Evolutionary conservation across 73 alveolate species (phyloP).

Genomic region (Halteria grandinella): DNA sequence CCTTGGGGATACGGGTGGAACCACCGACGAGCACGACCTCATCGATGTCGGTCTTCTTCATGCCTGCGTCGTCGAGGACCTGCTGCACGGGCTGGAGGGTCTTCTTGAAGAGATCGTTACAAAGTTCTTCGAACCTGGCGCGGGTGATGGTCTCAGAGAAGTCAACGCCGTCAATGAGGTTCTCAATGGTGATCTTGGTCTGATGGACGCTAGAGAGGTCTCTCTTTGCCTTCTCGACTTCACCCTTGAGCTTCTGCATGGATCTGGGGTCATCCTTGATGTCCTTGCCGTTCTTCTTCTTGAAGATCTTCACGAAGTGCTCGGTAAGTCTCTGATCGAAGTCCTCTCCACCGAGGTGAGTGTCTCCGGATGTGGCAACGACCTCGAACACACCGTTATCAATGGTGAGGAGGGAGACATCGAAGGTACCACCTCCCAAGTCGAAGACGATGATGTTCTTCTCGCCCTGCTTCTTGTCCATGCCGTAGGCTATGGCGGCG

Average conservation of each 20-base stretch:
- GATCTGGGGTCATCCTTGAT: slow-evolving; percentile 88
- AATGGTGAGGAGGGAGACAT: slow-evolving; percentile 95
- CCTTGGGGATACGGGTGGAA: slow-evolving; percentile 98
- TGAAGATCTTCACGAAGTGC: slow-evolving; percentile 89
- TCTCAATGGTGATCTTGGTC: slow-evolving; percentile 93
- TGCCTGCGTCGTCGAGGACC: slow-evolving; percentile 94
- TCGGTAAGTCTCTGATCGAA: slow-evolving; percentile 97
- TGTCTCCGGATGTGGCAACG: slow-evolving; percentile 97
- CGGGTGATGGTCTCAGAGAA: slow-evolving; percentile 96
- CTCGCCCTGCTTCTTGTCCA: slow-evolving; percentile 92
- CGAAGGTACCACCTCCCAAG: slow-evolving; percentile 98
- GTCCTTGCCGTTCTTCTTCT: slow-evolving; percentile 92
- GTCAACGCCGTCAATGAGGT: slow-evolving; percentile 95
- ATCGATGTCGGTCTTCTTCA: slow-evolving; percentile 86
- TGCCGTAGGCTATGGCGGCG: slow-evolving; percentile 99
- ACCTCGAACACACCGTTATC: slow-evolving; percentile 98
- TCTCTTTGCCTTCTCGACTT: slow-evolving; percentile 98
- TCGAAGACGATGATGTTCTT: slow-evolving; percentile 92
- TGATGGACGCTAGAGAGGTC: slow-evolving; percentile 94
- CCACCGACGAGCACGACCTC: slow-evolving; percentile 98
- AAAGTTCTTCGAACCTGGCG: slow-evolving; percentile 97
- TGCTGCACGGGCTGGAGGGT: slow-evolving; percentile 95
- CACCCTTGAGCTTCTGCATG: slow-evolving; percentile 94
- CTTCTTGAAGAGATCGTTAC: slow-evolving; percentile 92
- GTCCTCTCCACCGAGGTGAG: slow-evolving; percentile 99